Evolutionary conservation across 768 basidiomycete genomes (phyloP).

Genomic region (Leucosporidium scottii): DNA sequence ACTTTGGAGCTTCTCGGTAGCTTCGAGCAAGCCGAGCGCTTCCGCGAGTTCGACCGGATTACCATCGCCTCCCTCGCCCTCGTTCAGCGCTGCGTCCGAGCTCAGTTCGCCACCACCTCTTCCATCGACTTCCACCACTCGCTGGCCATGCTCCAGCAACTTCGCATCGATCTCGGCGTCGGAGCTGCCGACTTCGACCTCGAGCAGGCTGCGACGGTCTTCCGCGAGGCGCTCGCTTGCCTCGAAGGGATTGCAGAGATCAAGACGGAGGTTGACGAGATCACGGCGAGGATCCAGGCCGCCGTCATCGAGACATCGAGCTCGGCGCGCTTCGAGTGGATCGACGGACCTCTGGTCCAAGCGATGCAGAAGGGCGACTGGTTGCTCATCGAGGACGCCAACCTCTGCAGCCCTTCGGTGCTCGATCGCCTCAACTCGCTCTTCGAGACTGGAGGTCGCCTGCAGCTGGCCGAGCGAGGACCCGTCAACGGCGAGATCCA

Average conservation of each 20-base stretch:
- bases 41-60: slow-evolving; percentile 27
- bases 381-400: slow-evolving; percentile 85
- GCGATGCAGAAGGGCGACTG: slow-evolving; percentile 84
- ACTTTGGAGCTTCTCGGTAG: slow-evolving; percentile 89
- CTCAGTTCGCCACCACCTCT: slow-evolving; percentile 3
- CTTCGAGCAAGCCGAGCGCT: slow-evolving; percentile 78
- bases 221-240: neutral
- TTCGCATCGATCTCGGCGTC: slow-evolving; percentile 4
- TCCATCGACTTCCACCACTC: slow-evolving; percentile 6
- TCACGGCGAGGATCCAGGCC: neutral
- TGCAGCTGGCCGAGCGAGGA: slow-evolving; percentile 86
- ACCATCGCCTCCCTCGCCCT: slow-evolving; percentile 2
- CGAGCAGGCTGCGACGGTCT: neutral
- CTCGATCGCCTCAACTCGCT: slow-evolving; percentile 94
- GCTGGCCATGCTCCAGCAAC: neutral
- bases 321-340: slow-evolving; percentile 75
- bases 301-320: slow-evolving; percentile 9
- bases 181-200: slow-evolving; percentile 13
- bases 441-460: slow-evolving; percentile 73
- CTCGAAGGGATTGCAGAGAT: neutral
- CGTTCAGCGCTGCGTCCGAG: slow-evolving; percentile 3
- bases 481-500: slow-evolving; percentile 68
- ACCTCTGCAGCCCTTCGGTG: slow-evolving; percentile 89
- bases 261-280: neutral
- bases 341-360: slow-evolving; percentile 80